A percentile compares a stretch with the other conserved stretches of the same genome.
Conservation (phyloP, 371 early-diverging fungal genomes). For the Cokeromyces recurvatus region DNA sequence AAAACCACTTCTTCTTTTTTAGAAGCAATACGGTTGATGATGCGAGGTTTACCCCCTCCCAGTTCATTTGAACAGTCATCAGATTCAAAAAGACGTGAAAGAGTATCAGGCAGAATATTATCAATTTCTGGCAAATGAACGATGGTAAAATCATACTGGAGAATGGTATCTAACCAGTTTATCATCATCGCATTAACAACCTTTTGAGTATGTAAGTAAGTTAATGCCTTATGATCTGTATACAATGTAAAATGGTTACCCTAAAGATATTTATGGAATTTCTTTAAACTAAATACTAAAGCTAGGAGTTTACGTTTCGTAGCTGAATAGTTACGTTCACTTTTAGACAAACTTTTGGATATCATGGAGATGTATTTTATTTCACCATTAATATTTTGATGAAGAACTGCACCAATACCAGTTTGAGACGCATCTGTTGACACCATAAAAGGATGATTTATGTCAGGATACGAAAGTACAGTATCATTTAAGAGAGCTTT, state of each 20-base stretch:
- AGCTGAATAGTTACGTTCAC: background rate
- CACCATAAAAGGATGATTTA: slow-evolving; percentile 15
- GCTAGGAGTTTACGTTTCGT: slow-evolving; percentile 4
- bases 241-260: slow-evolving; percentile 8
- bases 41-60: too few relatives aligned
- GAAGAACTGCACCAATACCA: background rate
- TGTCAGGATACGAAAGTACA: slow-evolving; percentile 13
- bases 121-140: slow-evolving; percentile 15
- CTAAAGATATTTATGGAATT: slow-evolving; percentile 21
- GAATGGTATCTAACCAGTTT: slow-evolving; percentile 13
- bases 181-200: slow-evolving; percentile 6
- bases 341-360: background rate
- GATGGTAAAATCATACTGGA: slow-evolving; percentile 5
- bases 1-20: too few relatives aligned
- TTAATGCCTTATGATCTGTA: slow-evolving; percentile 15
- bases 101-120: slow-evolving; percentile 16
- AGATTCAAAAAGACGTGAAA: slow-evolving; percentile 14
- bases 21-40: too few relatives aligned
- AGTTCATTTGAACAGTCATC: background rate
- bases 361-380: background rate
- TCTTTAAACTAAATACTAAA: slow-evolving; percentile 7
- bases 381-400: background rate
- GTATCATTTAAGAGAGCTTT: background rate
- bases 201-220: slow-evolving; percentile 7
- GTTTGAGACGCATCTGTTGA: slow-evolving; percentile 26